These are phyloP conservation scores for Nothopassalora personata DNA, from an alignment of 2,329 filamentous ascomycete species.

Conservation along the genomic window DNA sequence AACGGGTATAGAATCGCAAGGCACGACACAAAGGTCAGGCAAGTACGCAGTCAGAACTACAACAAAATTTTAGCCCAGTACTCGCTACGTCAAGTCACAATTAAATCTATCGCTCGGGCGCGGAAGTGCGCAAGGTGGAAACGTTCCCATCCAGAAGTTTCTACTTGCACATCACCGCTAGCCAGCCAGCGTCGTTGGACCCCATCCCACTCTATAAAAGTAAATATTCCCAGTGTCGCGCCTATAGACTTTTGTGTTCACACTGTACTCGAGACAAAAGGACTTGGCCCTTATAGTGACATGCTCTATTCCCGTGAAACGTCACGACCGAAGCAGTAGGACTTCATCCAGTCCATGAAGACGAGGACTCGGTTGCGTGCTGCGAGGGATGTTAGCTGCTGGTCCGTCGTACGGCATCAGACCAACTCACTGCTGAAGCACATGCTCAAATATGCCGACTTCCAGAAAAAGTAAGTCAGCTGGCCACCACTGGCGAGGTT, in stretches of 20 bases:
- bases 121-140: not conserved
- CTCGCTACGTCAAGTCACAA: not conserved
- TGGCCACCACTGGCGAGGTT: constrained; percentile 86
- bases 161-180: not conserved
- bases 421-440: constrained; percentile 90
- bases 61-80: not conserved
- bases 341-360: constrained; percentile 92
- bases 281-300: not conserved
- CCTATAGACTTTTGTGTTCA: not conserved
- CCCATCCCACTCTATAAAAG: not conserved
- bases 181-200: not conserved
- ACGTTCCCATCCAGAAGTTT: not conserved
- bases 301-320: constrained; percentile 67
- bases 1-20: not conserved
- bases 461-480: constrained; percentile 97
- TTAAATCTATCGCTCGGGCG: not conserved
- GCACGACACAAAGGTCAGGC: not conserved
- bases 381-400: constrained; percentile 36
- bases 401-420: not conserved
- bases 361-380: constrained; percentile 93
- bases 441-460: constrained; percentile 97
- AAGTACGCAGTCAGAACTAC: not conserved
- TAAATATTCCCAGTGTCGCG: not conserved
- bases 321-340: constrained; percentile 92
- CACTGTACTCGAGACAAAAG: not conserved